Conservation (phyloP, 169 alveolate species). For the Cryptosporidium tyzzeri region DNA sequence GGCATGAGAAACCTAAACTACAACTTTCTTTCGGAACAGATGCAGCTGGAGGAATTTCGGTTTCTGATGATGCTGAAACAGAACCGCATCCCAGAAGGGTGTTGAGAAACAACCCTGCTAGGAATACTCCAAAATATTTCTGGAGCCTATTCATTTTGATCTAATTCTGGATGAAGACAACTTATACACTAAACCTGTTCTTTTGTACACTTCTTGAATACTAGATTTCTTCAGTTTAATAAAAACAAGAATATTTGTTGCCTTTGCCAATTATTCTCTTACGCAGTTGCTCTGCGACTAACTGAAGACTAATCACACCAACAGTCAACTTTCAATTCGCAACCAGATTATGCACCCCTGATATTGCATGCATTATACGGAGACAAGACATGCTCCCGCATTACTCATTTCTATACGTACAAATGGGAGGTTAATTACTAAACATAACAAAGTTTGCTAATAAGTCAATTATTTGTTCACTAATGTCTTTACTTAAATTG, state of each 20-base stretch:
- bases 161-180: neutral
- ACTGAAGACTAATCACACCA: constrained; percentile 68
- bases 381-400: constrained; percentile 55
- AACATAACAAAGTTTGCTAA: neutral
- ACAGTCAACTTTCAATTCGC: constrained; percentile 1
- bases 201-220: constrained; percentile 1
- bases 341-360: constrained; percentile 73
- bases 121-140: constrained; percentile 21
- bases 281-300: constrained; percentile 55
- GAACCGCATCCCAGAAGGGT: neutral
- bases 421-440: constrained; percentile 2
- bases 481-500: neutral
- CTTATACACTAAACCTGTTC: constrained; percentile 3
- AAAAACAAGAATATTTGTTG: constrained; percentile 26
- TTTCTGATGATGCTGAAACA: neutral
- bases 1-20: constrained; percentile 54
- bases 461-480: neutral
- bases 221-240: constrained; percentile 14
- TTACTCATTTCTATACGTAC: constrained; percentile 28
- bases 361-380: constrained; percentile 68
- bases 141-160: constrained; percentile 33
- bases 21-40: constrained; percentile 43
- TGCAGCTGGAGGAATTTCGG: constrained; percentile 17
- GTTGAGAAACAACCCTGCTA: constrained; percentile 2
- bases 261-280: constrained; percentile 24